phyloP scores from a whole-genome alignment of 495 filamentous ascomycete species.

The Aspergillus wentii region DNA sequence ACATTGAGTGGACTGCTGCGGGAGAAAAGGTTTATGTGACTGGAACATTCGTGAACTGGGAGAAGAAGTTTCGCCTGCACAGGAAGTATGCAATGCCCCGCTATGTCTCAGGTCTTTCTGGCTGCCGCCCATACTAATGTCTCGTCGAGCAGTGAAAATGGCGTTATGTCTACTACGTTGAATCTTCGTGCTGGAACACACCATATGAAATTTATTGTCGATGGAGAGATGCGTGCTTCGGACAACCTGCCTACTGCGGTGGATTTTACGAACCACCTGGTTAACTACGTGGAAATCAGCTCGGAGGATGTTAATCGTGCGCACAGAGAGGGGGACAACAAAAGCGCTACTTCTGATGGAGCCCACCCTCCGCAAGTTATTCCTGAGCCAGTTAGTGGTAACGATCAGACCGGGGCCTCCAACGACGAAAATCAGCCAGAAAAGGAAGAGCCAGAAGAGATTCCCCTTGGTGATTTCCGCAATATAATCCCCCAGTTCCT shows the following conservation, averaged over 20 bases:
- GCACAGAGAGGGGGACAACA: conserved; percentile 31
- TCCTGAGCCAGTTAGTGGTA: conserved; percentile 28
- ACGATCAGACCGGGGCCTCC: conserved; percentile 33
- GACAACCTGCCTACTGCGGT: conserved; percentile 87
- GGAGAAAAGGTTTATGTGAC: conserved; percentile 92
- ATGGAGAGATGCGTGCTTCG: conserved; percentile 85
- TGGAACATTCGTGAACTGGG: conserved; percentile 94
- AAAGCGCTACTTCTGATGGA: conserved; percentile 26
- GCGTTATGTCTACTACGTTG: conserved; percentile 66
- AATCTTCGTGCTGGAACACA: conserved; percentile 88
- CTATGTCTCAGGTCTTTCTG: neutral
- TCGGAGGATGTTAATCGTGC: conserved; percentile 57
- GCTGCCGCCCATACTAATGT: conserved; percentile 4
- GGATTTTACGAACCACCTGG: conserved; percentile 91
- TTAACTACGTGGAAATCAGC: conserved; percentile 95
- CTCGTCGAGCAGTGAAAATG: conserved; percentile 26
- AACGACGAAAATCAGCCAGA: conserved; percentile 33
- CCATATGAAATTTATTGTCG: conserved; percentile 93
- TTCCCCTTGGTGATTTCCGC: conserved; percentile 42
- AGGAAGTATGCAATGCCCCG: conserved; percentile 54
- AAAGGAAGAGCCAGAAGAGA: conserved; percentile 44
- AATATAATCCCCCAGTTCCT: conserved; percentile 77
- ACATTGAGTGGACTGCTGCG: conserved; percentile 73
- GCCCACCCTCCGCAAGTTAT: conserved; percentile 43
- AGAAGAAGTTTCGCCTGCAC: conserved; percentile 80